Conservation (phyloP, 2,329 filamentous ascomycete genomes). For the Lecanoromycetidae sp. region DNA sequence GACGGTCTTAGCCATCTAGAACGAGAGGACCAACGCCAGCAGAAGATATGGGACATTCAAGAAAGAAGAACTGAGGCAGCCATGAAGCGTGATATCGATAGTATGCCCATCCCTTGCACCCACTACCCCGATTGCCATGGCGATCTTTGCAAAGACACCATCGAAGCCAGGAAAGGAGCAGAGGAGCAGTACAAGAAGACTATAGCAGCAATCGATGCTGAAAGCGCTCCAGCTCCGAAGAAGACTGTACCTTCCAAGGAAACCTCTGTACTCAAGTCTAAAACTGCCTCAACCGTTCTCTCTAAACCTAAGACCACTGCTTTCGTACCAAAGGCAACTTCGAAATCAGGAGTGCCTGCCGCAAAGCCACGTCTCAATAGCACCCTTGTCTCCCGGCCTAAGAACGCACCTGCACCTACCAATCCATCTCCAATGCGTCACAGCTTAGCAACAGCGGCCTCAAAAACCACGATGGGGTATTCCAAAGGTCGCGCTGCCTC, state of each 20-base stretch:
- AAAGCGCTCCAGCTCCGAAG: constrained; percentile 19
- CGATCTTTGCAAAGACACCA: constrained; percentile 25
- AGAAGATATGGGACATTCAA: constrained; percentile 32
- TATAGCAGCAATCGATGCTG: constrained; percentile 17
- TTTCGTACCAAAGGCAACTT: constrained; percentile 15
- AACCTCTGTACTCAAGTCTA: constrained; percentile 44
- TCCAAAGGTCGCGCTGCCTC: constrained; percentile 56
- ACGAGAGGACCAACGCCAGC: constrained; percentile 50
- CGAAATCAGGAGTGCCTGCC: constrained; percentile 28
- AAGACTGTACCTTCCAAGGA: background rate
- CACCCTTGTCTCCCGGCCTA: constrained; percentile 24
- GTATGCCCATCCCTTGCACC: constrained; percentile 48
- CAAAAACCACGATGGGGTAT: constrained; percentile 74
- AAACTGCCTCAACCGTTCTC: constrained; percentile 35
- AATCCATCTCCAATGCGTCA: constrained; percentile 45
- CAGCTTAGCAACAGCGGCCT: constrained; percentile 52
- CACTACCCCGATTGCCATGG: constrained; percentile 38
- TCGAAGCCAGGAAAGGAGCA: constrained; percentile 21
- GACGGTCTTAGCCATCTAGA: constrained; percentile 52
- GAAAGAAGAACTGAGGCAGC: constrained; percentile 50
- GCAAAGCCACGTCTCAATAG: constrained; percentile 28
- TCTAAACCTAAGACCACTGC: constrained; percentile 19
- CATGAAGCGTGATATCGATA: constrained; percentile 54
- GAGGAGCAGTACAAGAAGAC: constrained; percentile 23
- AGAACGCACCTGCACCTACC: constrained; percentile 34